Percentiles rank a stretch among this genome's conserved stretches.
Conservation (phyloP, 768 basidiomycete genomes). For the Naganishia vaughanmartiniae region DNA sequence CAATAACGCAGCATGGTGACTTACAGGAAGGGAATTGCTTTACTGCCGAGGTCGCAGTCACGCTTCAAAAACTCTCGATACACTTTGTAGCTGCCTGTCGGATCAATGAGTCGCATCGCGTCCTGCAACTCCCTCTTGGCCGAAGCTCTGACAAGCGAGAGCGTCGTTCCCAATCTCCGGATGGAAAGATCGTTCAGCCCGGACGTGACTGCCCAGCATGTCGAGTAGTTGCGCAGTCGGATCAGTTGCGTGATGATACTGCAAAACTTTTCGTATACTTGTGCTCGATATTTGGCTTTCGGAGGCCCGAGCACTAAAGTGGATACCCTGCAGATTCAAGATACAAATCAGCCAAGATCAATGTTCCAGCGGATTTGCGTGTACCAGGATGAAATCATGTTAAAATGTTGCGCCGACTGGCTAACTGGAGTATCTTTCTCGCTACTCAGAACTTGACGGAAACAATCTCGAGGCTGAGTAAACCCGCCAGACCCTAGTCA, state of each 20-base stretch:
- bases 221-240: slow-evolving; percentile 84
- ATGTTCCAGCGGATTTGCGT: slow-evolving; percentile 35
- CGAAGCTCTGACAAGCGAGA: slow-evolving; percentile 71
- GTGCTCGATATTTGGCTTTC: slow-evolving; percentile 68
- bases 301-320: slow-evolving; percentile 87
- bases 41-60: slow-evolving; percentile 63
- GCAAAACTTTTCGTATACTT: slow-evolving; percentile 83
- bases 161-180: slow-evolving; percentile 67
- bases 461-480: slow-evolving; percentile 77
- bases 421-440: slow-evolving; percentile 67
- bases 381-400: slow-evolving; percentile 80
- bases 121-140: slow-evolving; percentile 71
- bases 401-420: slow-evolving; percentile 71
- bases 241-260: slow-evolving; percentile 78
- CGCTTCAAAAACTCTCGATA: slow-evolving; percentile 85
- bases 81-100: slow-evolving; percentile 76
- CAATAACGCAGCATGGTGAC: slow-evolving; percentile 30
- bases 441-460: slow-evolving; percentile 71
- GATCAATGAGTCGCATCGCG: slow-evolving; percentile 79
- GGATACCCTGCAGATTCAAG: slow-evolving; percentile 64
- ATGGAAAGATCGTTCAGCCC: slow-evolving; percentile 83
- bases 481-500: slow-evolving; percentile 28
- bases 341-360: neutral
- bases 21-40: slow-evolving; percentile 73
- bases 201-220: slow-evolving; percentile 85